Base-by-base conservation (phyloP, 1,139 yeast genomes). In the Taiozyma sp. region DNA sequence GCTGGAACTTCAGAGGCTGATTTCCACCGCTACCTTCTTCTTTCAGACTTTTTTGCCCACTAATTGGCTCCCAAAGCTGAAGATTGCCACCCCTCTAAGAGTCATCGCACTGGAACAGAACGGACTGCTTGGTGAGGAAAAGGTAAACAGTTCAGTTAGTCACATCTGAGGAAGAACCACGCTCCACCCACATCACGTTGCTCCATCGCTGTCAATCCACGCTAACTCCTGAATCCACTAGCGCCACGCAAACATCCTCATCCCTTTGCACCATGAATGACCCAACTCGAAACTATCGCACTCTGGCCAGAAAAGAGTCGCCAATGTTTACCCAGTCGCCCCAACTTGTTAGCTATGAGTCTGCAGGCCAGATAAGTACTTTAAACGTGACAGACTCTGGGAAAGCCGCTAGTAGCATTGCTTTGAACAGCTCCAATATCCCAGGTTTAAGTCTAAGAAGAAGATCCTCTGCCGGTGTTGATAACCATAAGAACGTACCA, bases 241-340 rank as follows among this genome's bases (percentile, higher is more conserved):
- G 2, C 34, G 34, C 34, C 34, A 30, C 34, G 27, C 27, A 28
- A 28, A n/a, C 41, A 38, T 12, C 41, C 10, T 19, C 8, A 36
- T 30, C 27, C 27, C 27, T 24, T 24, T 30, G 34, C 34, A 16
- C 24, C 8, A 38, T 38, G 41, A 38, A 19, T 38, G 41, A 43
- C 13, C 16, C 43, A 14, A 43, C 19, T n/a, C 7, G 44, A 29
- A 46, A 39, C 29, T 49, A 38, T 39, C 46, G 51, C 39, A 46
- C 51, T 19, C 28, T 49, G 22, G 48, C 42, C 4, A 36, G 49
- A 19, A 49, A 49, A 43, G 47, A 46, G 14, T 28, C 51, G 4
- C 23, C 46, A 16, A 10, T 24, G 19, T 23, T 14, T 16, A 16
- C 8, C 2, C 28, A 23, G 12, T 14, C 28, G 6, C 29, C 43